Base-by-base conservation (phyloP, 495 filamentous ascomycete species). In the Collariella sp. region DNA sequence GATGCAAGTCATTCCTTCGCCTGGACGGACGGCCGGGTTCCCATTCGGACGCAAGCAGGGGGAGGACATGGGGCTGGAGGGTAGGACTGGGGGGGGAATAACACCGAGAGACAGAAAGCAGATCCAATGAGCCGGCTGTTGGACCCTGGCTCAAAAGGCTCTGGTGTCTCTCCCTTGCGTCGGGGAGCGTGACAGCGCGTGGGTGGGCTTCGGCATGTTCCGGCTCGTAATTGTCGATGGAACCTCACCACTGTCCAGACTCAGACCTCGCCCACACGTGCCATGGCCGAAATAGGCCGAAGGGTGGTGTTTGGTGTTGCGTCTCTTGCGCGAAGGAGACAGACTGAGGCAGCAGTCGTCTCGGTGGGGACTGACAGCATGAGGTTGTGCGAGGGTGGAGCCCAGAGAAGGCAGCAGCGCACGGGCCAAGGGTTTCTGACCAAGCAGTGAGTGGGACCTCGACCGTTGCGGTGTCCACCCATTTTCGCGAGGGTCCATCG, bases 1-100 rank as follows among this genome's bases (percentile, higher is more conserved):
- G 36, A 42, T 52, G 48, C 55, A 47, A 39, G 55, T 57, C 55
- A 57, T 45, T 3, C 23, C 24, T 18, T 54, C 11, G 42, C 51
- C 38, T 26, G 24, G 45, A 16, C 38, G n/a, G 19, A 19, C 4
- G 29, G 34, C 39, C 26, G 35, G 26, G 38, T 12, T n/a, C n/a
- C 38, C 40, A 50, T 46, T 49, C 54, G 39, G 40, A 33, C 39
- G 38, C 40, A 31, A 50, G 53, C 46, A 50, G 12, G 46, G 29
- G 11, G 5, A 39, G 22, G 18, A 19, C 35, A 35, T 7, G 22
- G 23, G 7, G n/a, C 18, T 15, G 38, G 20, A 35, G 33, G 46
- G 44, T 50, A 36, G 24, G 31, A 56, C 49, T 31, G 31, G 53
- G 26, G 53, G 26, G 26, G 10, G 1, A 34, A 36, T 36, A 12